Base-by-base conservation (phyloP, 352 stramenopile species). In the Phytopythium montanum region DNA sequence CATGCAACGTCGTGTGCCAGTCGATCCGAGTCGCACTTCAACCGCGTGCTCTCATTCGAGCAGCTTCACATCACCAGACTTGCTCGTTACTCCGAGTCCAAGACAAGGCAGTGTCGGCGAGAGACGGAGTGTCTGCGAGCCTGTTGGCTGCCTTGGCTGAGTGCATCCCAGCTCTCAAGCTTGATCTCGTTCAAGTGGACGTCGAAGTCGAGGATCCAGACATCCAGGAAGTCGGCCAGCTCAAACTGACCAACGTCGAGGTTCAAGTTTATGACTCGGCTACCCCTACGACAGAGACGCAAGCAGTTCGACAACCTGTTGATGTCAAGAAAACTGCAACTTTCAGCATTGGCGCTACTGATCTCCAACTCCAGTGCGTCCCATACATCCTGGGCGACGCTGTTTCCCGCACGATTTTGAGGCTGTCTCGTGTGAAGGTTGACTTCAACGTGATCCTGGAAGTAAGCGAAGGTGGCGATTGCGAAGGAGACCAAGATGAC, bases 401-500 rank as follows among this genome's bases (percentile, higher is more conserved):
- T 29, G 21, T 29, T 18, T 3, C 5, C 5, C 45, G 31, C 45
- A 34, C 45, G 3, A 36, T 21, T 36, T 19, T 34, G 25, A 52
- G 36, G 45, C 8, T 52, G 23, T 52, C 45, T 9, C 45, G 45
- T 1, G 26, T 52, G 1, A 36, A 36, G 16, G 13, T 52, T 10
- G 14, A 23, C 23, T 36, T 23, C 45, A 23, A 23, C 6, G 23
- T 28, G 45, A 52, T 5, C 2, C 4, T 58, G 23, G 18, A 8
- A 39, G 9, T 18, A n/a, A n/a, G n/a, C 31, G 50, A 8, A 2
- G 44, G 14, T 0, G 39, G 61, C 13, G 39, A 56, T 12, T n/a
- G 60, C 13, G 48, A 56, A 19, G 68, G 62, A 21, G 36, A 56
- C 16, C 49, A 42, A 31, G 25, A 41, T 29, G n/a, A 36, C n/a